Evolutionary conservation across 495 filamentous ascomycete genomes (phyloP).

Genomic region (Aspergillus affinis): DNA sequence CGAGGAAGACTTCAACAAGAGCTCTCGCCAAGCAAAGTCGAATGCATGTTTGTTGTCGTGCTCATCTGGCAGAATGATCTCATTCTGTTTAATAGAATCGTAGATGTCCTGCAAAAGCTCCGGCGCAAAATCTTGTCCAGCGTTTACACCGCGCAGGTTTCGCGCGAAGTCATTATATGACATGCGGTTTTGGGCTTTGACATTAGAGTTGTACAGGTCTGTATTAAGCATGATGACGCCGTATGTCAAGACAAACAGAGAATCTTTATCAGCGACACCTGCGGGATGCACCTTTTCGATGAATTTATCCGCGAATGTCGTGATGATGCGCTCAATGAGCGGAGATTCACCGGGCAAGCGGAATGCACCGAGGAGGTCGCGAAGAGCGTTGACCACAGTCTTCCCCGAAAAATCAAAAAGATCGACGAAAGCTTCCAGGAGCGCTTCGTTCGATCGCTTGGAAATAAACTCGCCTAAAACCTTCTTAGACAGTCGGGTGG

Average conservation of each 20-base stretch:
- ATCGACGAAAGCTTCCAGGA: conserved; percentile 80
- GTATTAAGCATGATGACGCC: conserved; percentile 96
- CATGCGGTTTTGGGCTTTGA: conserved; percentile 83
- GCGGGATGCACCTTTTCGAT: conserved; percentile 68
- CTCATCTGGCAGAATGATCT: conserved; percentile 96
- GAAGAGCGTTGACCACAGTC: conserved; percentile 84
- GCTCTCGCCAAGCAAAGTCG: conserved; percentile 95
- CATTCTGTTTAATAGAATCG: conserved; percentile 84
- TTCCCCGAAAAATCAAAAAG: conserved; percentile 83
- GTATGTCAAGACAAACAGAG: conserved; percentile 88
- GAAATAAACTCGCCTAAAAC: conserved; percentile 89
- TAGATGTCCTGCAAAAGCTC: conserved; percentile 88
- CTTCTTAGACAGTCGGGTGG: conserved; percentile 84
- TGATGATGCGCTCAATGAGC: conserved; percentile 91
- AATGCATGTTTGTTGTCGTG: conserved; percentile 96
- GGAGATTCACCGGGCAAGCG: conserved; percentile 89
- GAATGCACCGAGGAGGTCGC: conserved; percentile 87
- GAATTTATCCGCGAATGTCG: conserved; percentile 82
- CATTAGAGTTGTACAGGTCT: conserved; percentile 90
- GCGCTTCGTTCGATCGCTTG: conserved; percentile 77
- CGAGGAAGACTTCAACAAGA: conserved; percentile 80
- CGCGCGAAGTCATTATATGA: conserved; percentile 72
- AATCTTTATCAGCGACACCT: conserved; percentile 82
- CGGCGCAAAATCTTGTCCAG: conserved; percentile 76
- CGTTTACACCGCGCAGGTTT: conserved; percentile 88